These are phyloP conservation scores for Tricholoma matsutake DNA, from an alignment of 768 basidiomycete species.

Conservation along the genomic window DNA sequence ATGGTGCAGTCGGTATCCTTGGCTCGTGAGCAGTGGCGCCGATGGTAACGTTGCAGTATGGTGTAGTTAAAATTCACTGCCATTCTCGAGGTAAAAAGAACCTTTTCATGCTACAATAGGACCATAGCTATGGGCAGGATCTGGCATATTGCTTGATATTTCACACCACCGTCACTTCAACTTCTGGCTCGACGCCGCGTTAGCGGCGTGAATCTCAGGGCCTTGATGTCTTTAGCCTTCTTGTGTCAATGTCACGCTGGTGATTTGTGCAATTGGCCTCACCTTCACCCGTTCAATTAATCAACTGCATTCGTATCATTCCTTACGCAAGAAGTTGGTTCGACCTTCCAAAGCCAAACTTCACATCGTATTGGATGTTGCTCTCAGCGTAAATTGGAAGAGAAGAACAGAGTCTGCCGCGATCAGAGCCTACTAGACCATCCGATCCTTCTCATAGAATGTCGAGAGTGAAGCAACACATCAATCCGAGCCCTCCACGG, in stretches of 20 bases:
- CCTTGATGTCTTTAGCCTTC: neutral
- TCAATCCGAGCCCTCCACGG: neutral
- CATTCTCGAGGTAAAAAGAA: neutral
- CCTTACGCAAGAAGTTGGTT: neutral
- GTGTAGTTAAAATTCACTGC: slow-evolving; percentile 56
- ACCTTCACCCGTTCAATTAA: neutral
- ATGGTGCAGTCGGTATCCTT: slow-evolving; percentile 89
- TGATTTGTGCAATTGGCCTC: slow-evolving; percentile 1
- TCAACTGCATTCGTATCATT: neutral
- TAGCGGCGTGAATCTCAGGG: slow-evolving; percentile 8
- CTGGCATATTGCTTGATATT: neutral
- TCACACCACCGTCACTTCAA: neutral
- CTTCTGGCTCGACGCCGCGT: neutral
- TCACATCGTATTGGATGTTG: neutral
- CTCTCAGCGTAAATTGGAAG: slow-evolving; percentile 12
- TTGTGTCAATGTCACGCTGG: neutral
- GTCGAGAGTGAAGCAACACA: neutral
- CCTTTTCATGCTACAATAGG: neutral
- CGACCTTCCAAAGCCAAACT: neutral
- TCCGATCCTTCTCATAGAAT: slow-evolving; percentile 11
- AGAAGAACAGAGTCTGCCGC: slow-evolving; percentile 5
- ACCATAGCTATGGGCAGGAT: neutral
- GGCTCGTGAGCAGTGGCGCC: slow-evolving; percentile 90
- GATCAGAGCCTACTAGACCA: slow-evolving; percentile 20
- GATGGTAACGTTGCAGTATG: slow-evolving; percentile 88